Base-by-base conservation (phyloP, 2,329 filamentous ascomycete species). In the Ophiosphaerella narmari region DNA sequence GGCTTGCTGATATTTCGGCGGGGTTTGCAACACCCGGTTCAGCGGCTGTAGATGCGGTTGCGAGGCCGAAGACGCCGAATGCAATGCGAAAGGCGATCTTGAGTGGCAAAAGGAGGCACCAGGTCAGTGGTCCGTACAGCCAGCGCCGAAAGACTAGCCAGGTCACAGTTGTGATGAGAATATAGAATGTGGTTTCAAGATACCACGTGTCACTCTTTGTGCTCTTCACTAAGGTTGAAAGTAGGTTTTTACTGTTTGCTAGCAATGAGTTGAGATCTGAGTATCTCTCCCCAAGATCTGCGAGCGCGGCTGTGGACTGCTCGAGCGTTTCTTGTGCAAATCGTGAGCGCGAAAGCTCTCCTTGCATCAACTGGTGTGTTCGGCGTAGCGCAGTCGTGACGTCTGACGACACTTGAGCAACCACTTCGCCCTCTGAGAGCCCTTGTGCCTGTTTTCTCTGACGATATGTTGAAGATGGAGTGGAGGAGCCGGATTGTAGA, bases 141-240 rank as follows among this genome's bases (percentile, higher is more conserved):
- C 93, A 79, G 38, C 94, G 80, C 24, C 94, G 80, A 67, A 95
- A 97, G 6, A 96, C 69, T 7, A 99, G 81, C 94, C 94, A 99
- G 26, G 78, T 80, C 36, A 92, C 85, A 1, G 91, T 97, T 5
- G 77, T 83, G 18, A 88, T 67, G 13, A 97, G 82, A 62, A 97
- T 81, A 70, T 92, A 95, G 59, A 97, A 86, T 2, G 92, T 86
- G 33, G 90, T 95, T 74, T 94, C 89, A 31, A 99, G 82, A 71
- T 99, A 99, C 94, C 94, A 99, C 2, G 92, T 97, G 70, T 99
- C 94, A 59, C 88, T 94, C 80, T 99, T 99, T 70, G 95, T 91
- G 57, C 90, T 94, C 54, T 85, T 85, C 39, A 97, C 77, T 39
- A 99, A 78, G 14, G 90, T 90, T 6, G 85, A 85, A 7, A 97